Base-by-base conservation (phyloP, 1,139 yeast species). In the Saccharomycopsis hybrid region DNA sequence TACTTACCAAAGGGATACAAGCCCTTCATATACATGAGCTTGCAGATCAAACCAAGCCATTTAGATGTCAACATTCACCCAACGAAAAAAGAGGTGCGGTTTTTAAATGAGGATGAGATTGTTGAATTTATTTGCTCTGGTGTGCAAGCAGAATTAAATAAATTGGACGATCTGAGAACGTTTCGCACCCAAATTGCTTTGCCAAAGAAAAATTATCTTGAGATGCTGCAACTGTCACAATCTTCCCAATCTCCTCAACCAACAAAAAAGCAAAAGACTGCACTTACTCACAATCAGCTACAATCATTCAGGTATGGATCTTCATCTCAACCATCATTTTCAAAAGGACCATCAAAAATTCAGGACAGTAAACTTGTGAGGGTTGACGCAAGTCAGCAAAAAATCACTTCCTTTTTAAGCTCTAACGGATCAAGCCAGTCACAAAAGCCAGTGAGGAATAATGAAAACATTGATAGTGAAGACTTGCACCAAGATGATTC, bases 31-130 rank as follows among this genome's bases (percentile, higher is more conserved):
- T 92, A 89, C 64, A 56, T 92, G 49, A 74, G 87, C 44, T 63
- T 92, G 27, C 71, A 71, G 38, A 78, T 92, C 4, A 70, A 73
- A 24, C 86, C 97, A 0, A 69, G 68, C 35, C 82, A 83, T 54
- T 72, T 92, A 11, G 99, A 92, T 63, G 98, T 92, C 7, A 92
- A 92, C 63, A 82, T 94, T 7, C 98, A 94, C 61, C 99, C 99
- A 0, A 92, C 98, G 0, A 92, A 92, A 60, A 73, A 94, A 49
- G 97, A 92, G 60, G 97, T 94, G 1, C 67, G 95, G 47, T 89
- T 94, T 62, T 68, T 92, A 37, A 66, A 81, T 61, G 97, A 94
- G 60, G 95, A 85, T 49, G 97, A 89, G 61, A 86, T 94, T 27
- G 75, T 87, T 5, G 89, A 83, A 41, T 58, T 63, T 28, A 71